These are phyloP conservation scores for Lepidium sativum DNA, from an alignment of 345 rosid species.

Conservation along the genomic window DNA sequence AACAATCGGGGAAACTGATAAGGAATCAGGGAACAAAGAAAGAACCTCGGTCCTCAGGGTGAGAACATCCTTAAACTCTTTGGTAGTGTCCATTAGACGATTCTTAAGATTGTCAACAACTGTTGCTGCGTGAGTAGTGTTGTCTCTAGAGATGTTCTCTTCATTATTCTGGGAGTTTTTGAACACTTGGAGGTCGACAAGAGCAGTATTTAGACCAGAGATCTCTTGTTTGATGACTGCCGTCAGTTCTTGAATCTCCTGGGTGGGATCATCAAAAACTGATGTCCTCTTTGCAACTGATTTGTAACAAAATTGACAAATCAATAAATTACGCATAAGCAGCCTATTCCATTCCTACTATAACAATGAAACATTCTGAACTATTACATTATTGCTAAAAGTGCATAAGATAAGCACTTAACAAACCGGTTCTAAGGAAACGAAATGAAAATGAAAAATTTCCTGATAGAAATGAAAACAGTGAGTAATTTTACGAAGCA, in stretches of 20 bases:
- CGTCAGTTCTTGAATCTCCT: conserved; percentile 79
- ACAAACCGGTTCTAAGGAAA: background rate
- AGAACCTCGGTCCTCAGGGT: conserved; percentile 77
- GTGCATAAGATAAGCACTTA: background rate
- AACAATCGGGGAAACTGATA: background rate
- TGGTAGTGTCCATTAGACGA: conserved; percentile 71
- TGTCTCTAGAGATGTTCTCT: conserved; percentile 53
- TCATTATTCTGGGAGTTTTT: conserved; percentile 54
- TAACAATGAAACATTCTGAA: background rate
- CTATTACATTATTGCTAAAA: background rate
- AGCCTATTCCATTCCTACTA: background rate
- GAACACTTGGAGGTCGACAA: conserved; percentile 63
- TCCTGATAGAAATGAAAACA: background rate
- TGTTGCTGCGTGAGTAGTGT: conserved; percentile 60
- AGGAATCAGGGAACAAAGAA: background rate
- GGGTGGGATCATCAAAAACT: conserved; percentile 75
- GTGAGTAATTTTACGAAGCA: background rate
- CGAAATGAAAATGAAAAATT: background rate
- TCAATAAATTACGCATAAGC: background rate
- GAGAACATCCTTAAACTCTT: conserved; percentile 82
- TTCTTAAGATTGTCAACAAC: conserved; percentile 73
- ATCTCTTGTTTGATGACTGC: conserved; percentile 76
- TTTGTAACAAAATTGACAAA: background rate
- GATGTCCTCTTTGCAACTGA: conserved; percentile 84
- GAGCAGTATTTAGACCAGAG: conserved; percentile 66